A percentile compares a stretch with the other conserved stretches of the same genome.
Conservation (phyloP, 73 alveolate genomes). For the Paramecium sexaurelia region DNA sequence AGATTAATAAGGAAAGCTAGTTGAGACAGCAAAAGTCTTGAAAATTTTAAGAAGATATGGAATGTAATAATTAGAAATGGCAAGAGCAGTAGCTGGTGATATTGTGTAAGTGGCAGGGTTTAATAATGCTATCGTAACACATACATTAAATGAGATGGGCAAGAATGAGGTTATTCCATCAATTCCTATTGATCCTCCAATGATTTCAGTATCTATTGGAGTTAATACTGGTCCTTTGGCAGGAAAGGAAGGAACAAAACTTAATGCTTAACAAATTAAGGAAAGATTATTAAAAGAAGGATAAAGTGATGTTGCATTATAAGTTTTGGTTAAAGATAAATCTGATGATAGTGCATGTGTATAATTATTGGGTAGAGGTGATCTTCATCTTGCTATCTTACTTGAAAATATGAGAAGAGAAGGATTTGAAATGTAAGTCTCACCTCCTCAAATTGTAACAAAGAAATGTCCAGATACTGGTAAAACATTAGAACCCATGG, state of each 20-base stretch:
- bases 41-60: constrained; percentile 85
- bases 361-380: constrained; percentile 88
- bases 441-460: constrained; percentile 84
- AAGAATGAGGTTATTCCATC: constrained; percentile 76
- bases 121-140: constrained; percentile 73
- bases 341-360: constrained; percentile 64
- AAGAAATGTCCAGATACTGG: constrained; percentile 66
- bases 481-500: constrained; percentile 81
- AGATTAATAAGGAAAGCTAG: constrained; percentile 69
- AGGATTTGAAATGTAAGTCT: constrained; percentile 87
- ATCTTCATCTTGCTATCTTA: constrained; percentile 86
- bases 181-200: constrained; percentile 89
- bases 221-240: constrained; percentile 84
- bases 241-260: constrained; percentile 83
- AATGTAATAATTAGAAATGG: constrained; percentile 78
- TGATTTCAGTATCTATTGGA: constrained; percentile 73
- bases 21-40: constrained; percentile 72
- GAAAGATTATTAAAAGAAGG: constrained; percentile 84
- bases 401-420: constrained; percentile 92
- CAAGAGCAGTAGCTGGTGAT: constrained; percentile 89
- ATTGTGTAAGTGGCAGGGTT: constrained; percentile 87
- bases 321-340: constrained; percentile 57
- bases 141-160: constrained; percentile 79
- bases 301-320: constrained; percentile 83
- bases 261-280: constrained; percentile 70